Conservation (phyloP, 352 stramenopile species). For the Phytophthora melonis region DNA sequence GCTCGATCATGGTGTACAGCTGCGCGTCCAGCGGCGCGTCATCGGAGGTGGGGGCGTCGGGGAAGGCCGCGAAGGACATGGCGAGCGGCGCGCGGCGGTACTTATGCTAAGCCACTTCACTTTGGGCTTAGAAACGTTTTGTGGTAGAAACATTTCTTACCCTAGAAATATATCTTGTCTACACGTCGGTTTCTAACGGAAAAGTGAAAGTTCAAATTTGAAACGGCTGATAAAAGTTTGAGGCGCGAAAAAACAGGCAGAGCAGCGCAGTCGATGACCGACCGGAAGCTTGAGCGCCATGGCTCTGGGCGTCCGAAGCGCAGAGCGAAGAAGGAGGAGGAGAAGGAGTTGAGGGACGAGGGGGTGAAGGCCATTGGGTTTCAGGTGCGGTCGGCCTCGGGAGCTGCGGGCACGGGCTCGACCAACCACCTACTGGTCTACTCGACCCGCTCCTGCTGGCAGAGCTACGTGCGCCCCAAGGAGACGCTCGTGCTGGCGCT, state of each 20-base stretch:
- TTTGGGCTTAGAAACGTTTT: not conserved
- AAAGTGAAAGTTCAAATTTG: not conserved
- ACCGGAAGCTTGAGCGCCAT: not conserved
- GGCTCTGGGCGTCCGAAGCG: not conserved
- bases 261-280: not conserved
- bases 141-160: not conserved
- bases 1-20: conserved; percentile 74
- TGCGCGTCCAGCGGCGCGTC: conserved; percentile 41
- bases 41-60: not conserved
- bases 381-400: conserved; percentile 51
- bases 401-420: conserved; percentile 35
- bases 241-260: not conserved
- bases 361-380: conserved; percentile 40
- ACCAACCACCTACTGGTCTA: conserved; percentile 62
- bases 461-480: conserved; percentile 62
- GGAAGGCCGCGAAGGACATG: not conserved
- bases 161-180: not conserved
- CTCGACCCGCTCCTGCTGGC: conserved; percentile 63
- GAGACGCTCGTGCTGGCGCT: conserved; percentile 66
- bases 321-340: not conserved
- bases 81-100: not conserved
- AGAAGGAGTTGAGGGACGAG: not conserved
- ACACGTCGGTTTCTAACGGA: not conserved
- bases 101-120: not conserved
- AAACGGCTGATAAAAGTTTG: not conserved